phyloP scores from a whole-genome alignment of 768 basidiomycete species.

The Hypholoma fasciculare region DNA sequence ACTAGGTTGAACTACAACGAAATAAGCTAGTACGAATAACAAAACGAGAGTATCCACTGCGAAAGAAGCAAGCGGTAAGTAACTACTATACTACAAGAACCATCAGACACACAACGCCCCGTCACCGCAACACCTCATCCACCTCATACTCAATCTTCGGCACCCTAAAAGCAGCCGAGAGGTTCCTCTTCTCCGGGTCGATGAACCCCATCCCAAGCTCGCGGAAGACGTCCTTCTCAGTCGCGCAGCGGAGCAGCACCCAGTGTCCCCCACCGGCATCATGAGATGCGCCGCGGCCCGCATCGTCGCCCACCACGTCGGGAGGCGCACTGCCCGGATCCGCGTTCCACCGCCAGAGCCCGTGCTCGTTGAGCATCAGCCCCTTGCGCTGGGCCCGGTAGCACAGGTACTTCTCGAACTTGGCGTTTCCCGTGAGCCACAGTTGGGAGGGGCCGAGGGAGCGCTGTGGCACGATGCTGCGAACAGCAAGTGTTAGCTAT shows the following conservation, averaged over 20 bases:
- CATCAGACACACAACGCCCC: no score
- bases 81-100: no score
- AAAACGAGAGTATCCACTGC: no score
- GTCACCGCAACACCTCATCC: neutral
- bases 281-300: constrained; percentile 1
- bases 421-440: constrained; percentile 53
- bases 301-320: neutral
- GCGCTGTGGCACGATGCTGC: constrained; percentile 46
- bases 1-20: no score
- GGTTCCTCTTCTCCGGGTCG: constrained; percentile 21
- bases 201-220: constrained; percentile 38
- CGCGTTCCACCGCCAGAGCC: constrained; percentile 59
- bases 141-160: neutral
- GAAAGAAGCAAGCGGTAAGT: no score
- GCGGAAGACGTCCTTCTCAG: constrained; percentile 45
- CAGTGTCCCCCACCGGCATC: constrained; percentile 35
- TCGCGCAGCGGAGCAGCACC: constrained; percentile 43
- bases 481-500: constrained; percentile 2
- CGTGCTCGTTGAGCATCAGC: constrained; percentile 58
- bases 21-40: no score
- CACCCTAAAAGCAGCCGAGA: constrained; percentile 3
- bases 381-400: constrained; percentile 42
- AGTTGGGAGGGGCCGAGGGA: constrained; percentile 55
- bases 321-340: neutral
- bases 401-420: constrained; percentile 44